Conservation (phyloP, 179 eudicot genomes). For the Gypsophila paniculata region DNA sequence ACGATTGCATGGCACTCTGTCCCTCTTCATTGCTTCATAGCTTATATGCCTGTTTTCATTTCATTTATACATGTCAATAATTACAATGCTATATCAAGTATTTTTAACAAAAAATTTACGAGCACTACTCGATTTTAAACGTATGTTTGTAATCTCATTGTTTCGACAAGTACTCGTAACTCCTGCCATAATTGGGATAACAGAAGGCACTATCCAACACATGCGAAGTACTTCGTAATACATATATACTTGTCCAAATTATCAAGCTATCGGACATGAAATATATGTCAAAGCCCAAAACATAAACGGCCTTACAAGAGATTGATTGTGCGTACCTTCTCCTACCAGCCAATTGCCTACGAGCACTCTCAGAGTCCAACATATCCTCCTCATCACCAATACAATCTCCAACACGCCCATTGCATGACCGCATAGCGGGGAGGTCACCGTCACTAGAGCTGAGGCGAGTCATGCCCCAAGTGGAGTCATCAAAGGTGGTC, state of each 20-base stretch:
- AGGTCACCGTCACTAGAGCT: conserved; percentile 20
- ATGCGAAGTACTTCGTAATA: no score
- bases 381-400: conserved; percentile 24
- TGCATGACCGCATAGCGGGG: conserved; percentile 20
- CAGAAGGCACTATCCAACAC: no score
- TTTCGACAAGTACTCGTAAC: no score
- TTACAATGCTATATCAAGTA: no score
- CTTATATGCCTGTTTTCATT: conserved; percentile 25
- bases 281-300: no score
- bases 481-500: conserved; percentile 12
- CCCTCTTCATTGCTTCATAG: conserved; percentile 30
- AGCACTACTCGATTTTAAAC: no score
- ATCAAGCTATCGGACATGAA: no score
- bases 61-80: no score
- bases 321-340: conserved; percentile 16
- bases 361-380: conserved; percentile 19
- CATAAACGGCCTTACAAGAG: neutral
- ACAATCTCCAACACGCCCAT: conserved; percentile 26
- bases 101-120: no score
- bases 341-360: conserved; percentile 20
- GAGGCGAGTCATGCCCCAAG: conserved; percentile 23
- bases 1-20: conserved; percentile 31
- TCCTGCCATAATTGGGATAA: no score
- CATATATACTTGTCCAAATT: no score
- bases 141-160: no score